Percentiles rank a stretch among this genome's conserved stretches.
These are phyloP conservation scores for Penstemon eatonii DNA, from an alignment of 257 asterid genomes.

Conservation along the genomic window DNA sequence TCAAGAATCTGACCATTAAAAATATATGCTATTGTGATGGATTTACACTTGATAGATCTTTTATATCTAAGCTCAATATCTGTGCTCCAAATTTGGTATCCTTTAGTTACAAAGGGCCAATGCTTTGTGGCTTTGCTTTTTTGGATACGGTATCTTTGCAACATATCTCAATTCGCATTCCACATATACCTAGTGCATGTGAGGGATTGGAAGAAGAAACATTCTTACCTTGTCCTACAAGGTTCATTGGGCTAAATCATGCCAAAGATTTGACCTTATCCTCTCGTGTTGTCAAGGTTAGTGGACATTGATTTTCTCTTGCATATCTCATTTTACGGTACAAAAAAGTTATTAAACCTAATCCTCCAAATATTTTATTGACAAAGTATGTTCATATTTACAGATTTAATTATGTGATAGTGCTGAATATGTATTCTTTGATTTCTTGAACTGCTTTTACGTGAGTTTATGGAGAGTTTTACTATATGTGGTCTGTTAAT, in stretches of 20 bases:
- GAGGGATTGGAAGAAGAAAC: slow-evolving; percentile 12
- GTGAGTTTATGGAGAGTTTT: no score
- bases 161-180: slow-evolving; percentile 24
- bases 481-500: no score
- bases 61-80: slow-evolving; percentile 14
- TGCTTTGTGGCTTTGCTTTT: slow-evolving; percentile 26
- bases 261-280: slow-evolving; percentile 30
- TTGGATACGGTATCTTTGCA: slow-evolving; percentile 20
- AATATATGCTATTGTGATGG: slow-evolving; percentile 18
- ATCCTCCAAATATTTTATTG: not conserved
- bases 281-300: slow-evolving; percentile 34
- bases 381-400: no score
- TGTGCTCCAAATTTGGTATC: slow-evolving; percentile 31
- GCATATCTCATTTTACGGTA: slow-evolving; percentile 5
- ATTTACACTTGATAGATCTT: slow-evolving; percentile 24
- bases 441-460: no score
- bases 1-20: slow-evolving; percentile 28
- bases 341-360: slow-evolving; percentile 3
- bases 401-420: no score
- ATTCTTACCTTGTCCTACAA: slow-evolving; percentile 22
- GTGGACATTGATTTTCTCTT: slow-evolving; percentile 13
- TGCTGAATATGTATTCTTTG: no score
- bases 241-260: slow-evolving; percentile 29
- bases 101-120: slow-evolving; percentile 32
- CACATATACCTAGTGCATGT: slow-evolving; percentile 14